A percentile compares a stretch with the other conserved stretches of the same genome.
Conservation (phyloP, 768 basidiomycete genomes). For the Psilocybe cyanescens region DNA sequence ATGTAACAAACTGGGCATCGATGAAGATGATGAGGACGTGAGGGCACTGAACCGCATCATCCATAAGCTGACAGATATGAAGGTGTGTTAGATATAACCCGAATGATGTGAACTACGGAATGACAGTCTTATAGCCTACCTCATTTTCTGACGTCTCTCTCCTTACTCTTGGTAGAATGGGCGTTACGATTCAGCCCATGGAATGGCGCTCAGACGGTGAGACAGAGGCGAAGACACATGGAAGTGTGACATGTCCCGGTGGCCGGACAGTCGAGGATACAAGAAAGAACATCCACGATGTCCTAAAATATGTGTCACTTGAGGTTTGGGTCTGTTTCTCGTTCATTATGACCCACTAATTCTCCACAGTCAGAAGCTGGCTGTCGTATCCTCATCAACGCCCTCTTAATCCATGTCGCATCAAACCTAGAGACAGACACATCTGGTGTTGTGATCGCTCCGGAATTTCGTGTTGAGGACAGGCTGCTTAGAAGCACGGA, state of each 20-base stretch:
- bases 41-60: not conserved
- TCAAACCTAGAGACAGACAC: conserved; percentile 18
- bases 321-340: conserved; percentile 1
- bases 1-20: too few species aligned
- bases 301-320: too few species aligned
- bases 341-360: conserved; percentile 11
- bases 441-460: conserved; percentile 17
- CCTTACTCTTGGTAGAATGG: conserved; percentile 16
- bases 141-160: conserved; percentile 17
- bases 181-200: conserved; percentile 17
- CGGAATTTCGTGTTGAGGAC: conserved; percentile 9
- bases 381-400: conserved; percentile 21
- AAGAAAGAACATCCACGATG: too few species aligned
- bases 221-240: conserved; percentile 12
- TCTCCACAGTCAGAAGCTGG: conserved; percentile 16
- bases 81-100: conserved; percentile 11
- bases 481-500: conserved; percentile 8
- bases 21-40: too few species aligned
- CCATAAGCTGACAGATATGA: conserved; percentile 16
- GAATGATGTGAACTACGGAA: not conserved
- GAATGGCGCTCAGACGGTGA: conserved; percentile 15
- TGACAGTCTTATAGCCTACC: conserved; percentile 4
- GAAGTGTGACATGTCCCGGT: conserved; percentile 13
- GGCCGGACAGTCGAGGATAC: too few species aligned
- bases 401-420: conserved; percentile 18